Conservation (phyloP, 352 stramenopile species). For the Saprolegnia parasitica region DNA sequence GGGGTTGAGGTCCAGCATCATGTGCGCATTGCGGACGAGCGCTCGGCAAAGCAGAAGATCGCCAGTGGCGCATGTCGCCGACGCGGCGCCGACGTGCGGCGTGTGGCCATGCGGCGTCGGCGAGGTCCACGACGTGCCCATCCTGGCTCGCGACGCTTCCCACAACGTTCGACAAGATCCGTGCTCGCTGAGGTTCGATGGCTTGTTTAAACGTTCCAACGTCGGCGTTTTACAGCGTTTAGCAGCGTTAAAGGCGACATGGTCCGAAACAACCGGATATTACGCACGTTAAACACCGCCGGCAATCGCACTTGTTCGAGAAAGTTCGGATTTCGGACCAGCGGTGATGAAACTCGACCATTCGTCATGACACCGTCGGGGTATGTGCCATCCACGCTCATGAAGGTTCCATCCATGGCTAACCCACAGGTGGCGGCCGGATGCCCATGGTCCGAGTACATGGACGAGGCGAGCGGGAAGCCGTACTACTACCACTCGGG, state of each 20-base stretch:
- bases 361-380: not conserved
- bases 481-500: constrained; percentile 78
- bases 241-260: too few species aligned
- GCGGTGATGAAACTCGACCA: not conserved
- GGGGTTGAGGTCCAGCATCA: constrained; percentile 25
- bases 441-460: constrained; percentile 65
- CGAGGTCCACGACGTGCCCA: not conserved
- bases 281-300: too few species aligned
- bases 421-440: not conserved
- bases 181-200: not conserved
- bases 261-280: too few species aligned
- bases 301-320: not conserved
- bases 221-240: too few species aligned
- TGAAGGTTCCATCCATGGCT: constrained; percentile 4
- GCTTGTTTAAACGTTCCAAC: not conserved
- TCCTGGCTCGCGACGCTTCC: not conserved
- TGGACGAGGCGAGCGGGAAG: constrained; percentile 57
- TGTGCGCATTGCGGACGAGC: constrained; percentile 18
- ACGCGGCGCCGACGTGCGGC: not conserved
- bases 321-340: not conserved
- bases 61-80: constrained; percentile 1
- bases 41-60: constrained; percentile 16
- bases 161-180: too few species aligned
- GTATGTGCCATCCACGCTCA: constrained; percentile 10
- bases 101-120: not conserved